Evolutionary conservation across 306 rosid genomes (phyloP).

Genomic region (Inga laurina): DNA sequence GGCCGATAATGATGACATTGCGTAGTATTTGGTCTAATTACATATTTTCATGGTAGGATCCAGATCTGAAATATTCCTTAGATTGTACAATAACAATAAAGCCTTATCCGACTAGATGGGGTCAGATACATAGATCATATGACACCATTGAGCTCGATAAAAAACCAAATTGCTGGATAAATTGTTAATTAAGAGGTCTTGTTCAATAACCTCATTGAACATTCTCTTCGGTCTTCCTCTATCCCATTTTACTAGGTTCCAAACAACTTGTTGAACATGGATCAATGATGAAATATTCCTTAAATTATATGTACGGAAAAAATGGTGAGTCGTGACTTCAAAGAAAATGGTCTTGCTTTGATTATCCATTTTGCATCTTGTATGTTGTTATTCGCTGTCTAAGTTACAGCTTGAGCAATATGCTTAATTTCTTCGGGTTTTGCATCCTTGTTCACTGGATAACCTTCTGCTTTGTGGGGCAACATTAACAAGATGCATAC

Average conservation of each 20-base stretch:
- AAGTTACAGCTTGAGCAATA: slow-evolving; percentile 9
- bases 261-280: too few relatives aligned
- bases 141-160: too few relatives aligned
- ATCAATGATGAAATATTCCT: not conserved
- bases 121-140: too few relatives aligned
- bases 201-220: too few relatives aligned
- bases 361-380: slow-evolving; percentile 11
- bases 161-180: too few relatives aligned
- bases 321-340: slow-evolving; percentile 6
- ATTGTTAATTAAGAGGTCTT: too few relatives aligned
- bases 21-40: not conserved
- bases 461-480: slow-evolving; percentile 10
- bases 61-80: not conserved
- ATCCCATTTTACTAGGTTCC: too few relatives aligned
- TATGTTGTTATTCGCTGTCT: slow-evolving; percentile 5
- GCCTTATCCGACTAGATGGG: too few relatives aligned
- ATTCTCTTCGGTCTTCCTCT: too few relatives aligned
- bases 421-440: slow-evolving; percentile 15
- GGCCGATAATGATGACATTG: not conserved
- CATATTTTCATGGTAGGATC: not conserved
- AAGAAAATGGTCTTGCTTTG: slow-evolving; percentile 3
- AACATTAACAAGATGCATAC: slow-evolving; percentile 5
- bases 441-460: slow-evolving; percentile 15
- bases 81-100: not conserved
- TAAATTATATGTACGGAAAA: not conserved